A percentile compares a stretch with the other conserved stretches of the same genome.
Conservation (phyloP, 2,329 filamentous ascomycete genomes). For the Neofusicoccum laricinum region DNA sequence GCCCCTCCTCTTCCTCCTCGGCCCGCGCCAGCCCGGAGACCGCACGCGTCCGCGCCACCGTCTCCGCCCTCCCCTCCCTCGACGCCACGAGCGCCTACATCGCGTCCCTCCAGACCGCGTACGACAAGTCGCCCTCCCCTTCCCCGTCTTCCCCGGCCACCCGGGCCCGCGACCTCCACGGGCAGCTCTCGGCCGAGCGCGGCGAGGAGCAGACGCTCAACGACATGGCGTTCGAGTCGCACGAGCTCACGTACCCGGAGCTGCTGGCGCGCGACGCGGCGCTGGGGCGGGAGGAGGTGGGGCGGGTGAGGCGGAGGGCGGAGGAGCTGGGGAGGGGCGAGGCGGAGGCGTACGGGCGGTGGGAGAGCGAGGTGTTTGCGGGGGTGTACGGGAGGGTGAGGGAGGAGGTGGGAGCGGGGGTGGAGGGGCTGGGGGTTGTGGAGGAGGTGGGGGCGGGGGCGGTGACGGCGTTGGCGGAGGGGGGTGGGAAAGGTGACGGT, state of each 20-base stretch:
- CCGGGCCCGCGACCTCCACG: background rate
- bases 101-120: conserved; percentile 29
- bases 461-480: background rate
- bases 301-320: conserved; percentile 29
- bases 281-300: conserved; percentile 50
- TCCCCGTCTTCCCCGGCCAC: background rate
- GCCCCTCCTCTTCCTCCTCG: conserved; percentile 22
- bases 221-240: conserved; percentile 54
- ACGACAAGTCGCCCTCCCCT: conserved; percentile 45
- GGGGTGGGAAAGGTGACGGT: background rate
- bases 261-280: conserved; percentile 55
- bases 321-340: conserved; percentile 38
- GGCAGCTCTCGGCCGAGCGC: conserved; percentile 36
- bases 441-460: background rate
- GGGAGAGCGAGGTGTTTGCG: conserved; percentile 50
- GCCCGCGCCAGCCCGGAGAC: conserved; percentile 18
- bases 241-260: conserved; percentile 58
- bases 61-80: background rate
- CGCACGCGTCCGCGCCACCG: conserved; percentile 4
- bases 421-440: conserved; percentile 37
- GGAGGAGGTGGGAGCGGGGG: conserved; percentile 49
- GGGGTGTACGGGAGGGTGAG: conserved; percentile 49
- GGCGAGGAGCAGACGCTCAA: conserved; percentile 53
- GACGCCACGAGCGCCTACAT: background rate
- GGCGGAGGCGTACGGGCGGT: conserved; percentile 50